Percentiles rank a stretch among this genome's conserved stretches.
Evolutionary conservation across 2,329 filamentous ascomycete genomes (phyloP).

Genomic region (Trichoderma endophyticum): DNA sequence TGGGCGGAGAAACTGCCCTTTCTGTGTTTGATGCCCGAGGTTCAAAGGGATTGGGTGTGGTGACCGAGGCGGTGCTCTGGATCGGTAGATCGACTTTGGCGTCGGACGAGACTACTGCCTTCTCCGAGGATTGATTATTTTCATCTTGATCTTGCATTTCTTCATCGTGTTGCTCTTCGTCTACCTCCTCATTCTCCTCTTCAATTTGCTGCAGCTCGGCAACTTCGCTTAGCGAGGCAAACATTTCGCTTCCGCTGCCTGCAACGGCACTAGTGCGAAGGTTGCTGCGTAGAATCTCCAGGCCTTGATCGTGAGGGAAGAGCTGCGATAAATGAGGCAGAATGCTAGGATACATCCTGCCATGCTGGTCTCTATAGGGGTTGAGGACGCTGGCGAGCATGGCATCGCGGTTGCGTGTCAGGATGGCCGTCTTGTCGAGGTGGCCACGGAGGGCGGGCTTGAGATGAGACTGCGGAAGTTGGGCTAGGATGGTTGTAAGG

Average conservation of each 20-base stretch:
- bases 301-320: conserved; percentile 58
- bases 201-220: conserved; percentile 35
- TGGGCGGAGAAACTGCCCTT: conserved; percentile 32
- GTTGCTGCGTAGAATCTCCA: conserved; percentile 68
- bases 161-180: conserved; percentile 31
- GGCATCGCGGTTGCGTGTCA: conserved; percentile 64
- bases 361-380: conserved; percentile 62
- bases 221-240: conserved; percentile 36
- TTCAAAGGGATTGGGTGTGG: conserved; percentile 35
- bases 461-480: conserved; percentile 63
- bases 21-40: conserved; percentile 21
- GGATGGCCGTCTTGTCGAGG: conserved; percentile 76
- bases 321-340: conserved; percentile 72
- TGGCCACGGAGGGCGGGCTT: conserved; percentile 69
- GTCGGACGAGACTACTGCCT: conserved; percentile 23
- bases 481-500: conserved; percentile 59
- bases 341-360: conserved; percentile 67
- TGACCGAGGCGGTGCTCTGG: conserved; percentile 35
- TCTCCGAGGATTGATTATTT: background rate
- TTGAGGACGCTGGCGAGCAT: conserved; percentile 82
- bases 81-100: conserved; percentile 28
- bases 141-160: conserved; percentile 20
- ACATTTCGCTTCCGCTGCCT: conserved; percentile 26
- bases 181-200: conserved; percentile 37
- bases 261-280: conserved; percentile 42